A percentile compares a stretch with the other conserved stretches of the same genome.
These are phyloP conservation scores for Tulasnella sp. DNA, from an alignment of 768 basidiomycete species.

Conservation along the genomic window DNA sequence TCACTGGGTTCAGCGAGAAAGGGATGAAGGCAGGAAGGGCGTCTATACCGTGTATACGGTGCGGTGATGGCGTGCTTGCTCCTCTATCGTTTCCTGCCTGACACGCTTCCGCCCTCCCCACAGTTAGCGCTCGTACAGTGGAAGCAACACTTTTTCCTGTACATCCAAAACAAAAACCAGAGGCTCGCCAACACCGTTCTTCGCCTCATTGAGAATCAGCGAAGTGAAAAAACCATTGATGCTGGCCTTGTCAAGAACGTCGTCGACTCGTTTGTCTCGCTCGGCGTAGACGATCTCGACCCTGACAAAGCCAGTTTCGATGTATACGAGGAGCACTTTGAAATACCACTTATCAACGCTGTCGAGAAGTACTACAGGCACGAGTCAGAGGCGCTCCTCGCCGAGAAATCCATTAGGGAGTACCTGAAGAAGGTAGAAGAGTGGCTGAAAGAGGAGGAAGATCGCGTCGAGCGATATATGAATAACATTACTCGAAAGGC, in stretches of 20 bases:
- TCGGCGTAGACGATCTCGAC: slow-evolving; percentile 62
- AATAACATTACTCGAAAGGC: slow-evolving; percentile 84
- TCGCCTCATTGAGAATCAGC: slow-evolving; percentile 84
- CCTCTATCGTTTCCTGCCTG: background rate
- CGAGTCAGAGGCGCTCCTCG: slow-evolving; percentile 87
- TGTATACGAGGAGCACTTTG: slow-evolving; percentile 89
- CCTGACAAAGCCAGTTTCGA: slow-evolving; percentile 90
- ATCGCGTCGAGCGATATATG: slow-evolving; percentile 90
- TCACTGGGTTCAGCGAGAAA: slow-evolving; percentile 98
- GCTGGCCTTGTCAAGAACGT: slow-evolving; percentile 91
- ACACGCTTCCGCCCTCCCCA: background rate
- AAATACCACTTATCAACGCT: slow-evolving; percentile 78
- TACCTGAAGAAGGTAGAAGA: slow-evolving; percentile 95
- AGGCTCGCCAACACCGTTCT: slow-evolving; percentile 87
- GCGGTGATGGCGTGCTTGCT: slow-evolving; percentile 36
- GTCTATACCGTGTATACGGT: slow-evolving; percentile 97
- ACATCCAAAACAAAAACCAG: slow-evolving; percentile 71
- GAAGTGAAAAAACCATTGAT: slow-evolving; percentile 92
- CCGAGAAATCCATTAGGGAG: slow-evolving; percentile 84
- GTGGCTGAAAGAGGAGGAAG: slow-evolving; percentile 88
- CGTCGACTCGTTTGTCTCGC: slow-evolving; percentile 76
- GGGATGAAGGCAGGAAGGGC: slow-evolving; percentile 92
- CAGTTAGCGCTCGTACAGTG: slow-evolving; percentile 96
- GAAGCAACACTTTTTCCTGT: slow-evolving; percentile 82
- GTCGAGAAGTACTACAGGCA: slow-evolving; percentile 90